Evolutionary conservation across 352 stramenopile genomes (phyloP).

Genomic region (Phytophthora sp.): DNA sequence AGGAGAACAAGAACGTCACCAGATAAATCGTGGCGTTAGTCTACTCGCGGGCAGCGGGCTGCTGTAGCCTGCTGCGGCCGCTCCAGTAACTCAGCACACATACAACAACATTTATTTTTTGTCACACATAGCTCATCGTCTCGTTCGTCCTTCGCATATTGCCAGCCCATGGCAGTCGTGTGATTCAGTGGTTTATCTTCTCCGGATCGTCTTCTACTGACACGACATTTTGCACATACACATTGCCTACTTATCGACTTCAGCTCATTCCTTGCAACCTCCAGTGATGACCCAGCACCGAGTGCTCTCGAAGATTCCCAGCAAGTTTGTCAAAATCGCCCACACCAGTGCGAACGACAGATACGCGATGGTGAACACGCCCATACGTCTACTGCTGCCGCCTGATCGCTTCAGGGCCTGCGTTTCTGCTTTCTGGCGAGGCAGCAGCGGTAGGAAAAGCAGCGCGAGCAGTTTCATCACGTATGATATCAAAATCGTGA

Average conservation of each 20-base stretch:
- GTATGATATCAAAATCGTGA: conserved; percentile 62
- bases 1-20: conserved; percentile 54
- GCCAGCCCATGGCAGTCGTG: too few species aligned
- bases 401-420: conserved; percentile 50
- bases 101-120: too few species aligned
- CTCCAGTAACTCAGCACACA: background rate
- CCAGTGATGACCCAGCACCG: conserved; percentile 57
- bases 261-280: conserved; percentile 41
- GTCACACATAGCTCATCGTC: too few species aligned
- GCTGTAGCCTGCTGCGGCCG: background rate
- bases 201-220: background rate
- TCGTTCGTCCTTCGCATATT: too few species aligned
- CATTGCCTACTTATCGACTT: background rate
- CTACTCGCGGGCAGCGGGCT: too few species aligned
- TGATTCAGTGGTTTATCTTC: too few species aligned
- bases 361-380: conserved; percentile 45
- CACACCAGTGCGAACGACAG: conserved; percentile 46
- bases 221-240: background rate
- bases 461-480: conserved; percentile 50
- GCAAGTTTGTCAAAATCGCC: conserved; percentile 52
- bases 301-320: conserved; percentile 57
- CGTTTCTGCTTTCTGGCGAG: conserved; percentile 51
- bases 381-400: conserved; percentile 46
- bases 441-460: conserved; percentile 45
- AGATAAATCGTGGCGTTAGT: conserved; percentile 34